These are phyloP conservation scores for Flagelloscypha sp. DNA, from an alignment of 768 basidiomycete species.

Conservation along the genomic window DNA sequence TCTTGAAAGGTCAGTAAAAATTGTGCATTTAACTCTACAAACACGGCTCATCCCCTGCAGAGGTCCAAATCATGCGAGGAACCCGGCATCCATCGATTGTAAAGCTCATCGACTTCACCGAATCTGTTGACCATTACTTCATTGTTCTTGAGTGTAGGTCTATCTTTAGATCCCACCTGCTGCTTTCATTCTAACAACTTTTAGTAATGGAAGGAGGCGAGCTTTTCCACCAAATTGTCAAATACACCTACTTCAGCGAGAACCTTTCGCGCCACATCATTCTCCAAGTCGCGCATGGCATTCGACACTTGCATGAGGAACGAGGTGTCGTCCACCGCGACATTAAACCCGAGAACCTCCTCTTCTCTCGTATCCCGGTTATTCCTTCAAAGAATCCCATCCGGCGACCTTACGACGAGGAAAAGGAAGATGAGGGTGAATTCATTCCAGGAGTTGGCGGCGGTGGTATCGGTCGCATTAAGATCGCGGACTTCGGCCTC, in stretches of 20 bases:
- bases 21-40: neutral
- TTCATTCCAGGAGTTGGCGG: conserved; percentile 89
- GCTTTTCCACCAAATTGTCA: conserved; percentile 98
- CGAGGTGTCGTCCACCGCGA: conserved; percentile 97
- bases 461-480: conserved; percentile 95
- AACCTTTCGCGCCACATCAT: conserved; percentile 96
- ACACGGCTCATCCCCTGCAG: conserved; percentile 29
- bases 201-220: conserved; percentile 97
- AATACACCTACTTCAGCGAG: conserved; percentile 97
- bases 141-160: conserved; percentile 81
- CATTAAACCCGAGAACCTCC: conserved; percentile 96
- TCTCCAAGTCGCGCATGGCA: conserved; percentile 88
- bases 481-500: conserved; percentile 97
- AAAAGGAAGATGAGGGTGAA: conserved; percentile 97
- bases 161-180: neutral
- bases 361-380: conserved; percentile 90
- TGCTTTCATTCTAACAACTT: conserved; percentile 10
- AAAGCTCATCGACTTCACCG: conserved; percentile 85
- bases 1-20: conserved; percentile 72
- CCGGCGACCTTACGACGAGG: conserved; percentile 89
- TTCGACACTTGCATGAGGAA: conserved; percentile 94
- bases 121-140: conserved; percentile 90
- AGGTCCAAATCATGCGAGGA: conserved; percentile 99
- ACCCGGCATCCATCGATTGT: conserved; percentile 89
- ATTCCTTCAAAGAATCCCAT: conserved; percentile 71